Percentiles rank a stretch among this genome's conserved stretches.
Evolutionary conservation across 2,329 filamentous ascomycete species (phyloP).

Genomic region (Hortaea sp.): DNA sequence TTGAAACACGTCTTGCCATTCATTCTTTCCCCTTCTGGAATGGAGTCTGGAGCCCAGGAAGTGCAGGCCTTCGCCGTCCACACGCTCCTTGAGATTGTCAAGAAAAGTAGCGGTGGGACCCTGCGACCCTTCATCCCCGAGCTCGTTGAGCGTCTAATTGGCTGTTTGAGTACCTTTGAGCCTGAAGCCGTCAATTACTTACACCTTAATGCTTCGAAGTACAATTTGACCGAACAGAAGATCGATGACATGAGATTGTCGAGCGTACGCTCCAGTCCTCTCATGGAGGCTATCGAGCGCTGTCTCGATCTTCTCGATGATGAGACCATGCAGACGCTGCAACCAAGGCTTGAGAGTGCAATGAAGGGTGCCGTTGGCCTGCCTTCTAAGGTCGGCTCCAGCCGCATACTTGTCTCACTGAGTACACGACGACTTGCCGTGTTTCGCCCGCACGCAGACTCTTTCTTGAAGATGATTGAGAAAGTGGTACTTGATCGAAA

Average conservation of each 20-base stretch:
- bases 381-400: constrained; percentile 87
- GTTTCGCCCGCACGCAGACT: constrained; percentile 64
- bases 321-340: constrained; percentile 63
- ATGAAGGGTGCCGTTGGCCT: constrained; percentile 83
- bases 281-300: constrained; percentile 86
- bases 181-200: constrained; percentile 85
- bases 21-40: constrained; percentile 74
- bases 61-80: constrained; percentile 71
- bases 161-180: constrained; percentile 77
- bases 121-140: constrained; percentile 71
- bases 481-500: constrained; percentile 84
- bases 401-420: constrained; percentile 72
- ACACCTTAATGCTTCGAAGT: constrained; percentile 75
- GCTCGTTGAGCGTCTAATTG: constrained; percentile 71
- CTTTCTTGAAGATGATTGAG: constrained; percentile 66
- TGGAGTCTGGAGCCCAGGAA: constrained; percentile 81
- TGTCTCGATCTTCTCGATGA: constrained; percentile 77
- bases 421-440: constrained; percentile 68
- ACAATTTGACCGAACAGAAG: constrained; percentile 76
- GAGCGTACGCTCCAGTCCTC: constrained; percentile 73
- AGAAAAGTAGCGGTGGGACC: constrained; percentile 67
- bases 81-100: constrained; percentile 80
- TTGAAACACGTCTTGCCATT: constrained; percentile 83
- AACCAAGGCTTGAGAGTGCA: constrained; percentile 61
- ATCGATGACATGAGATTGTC: constrained; percentile 80